A percentile compares a stretch with the other conserved stretches of the same genome.
These are phyloP conservation scores for Aphanocladium album DNA, from an alignment of 2,329 filamentous ascomycete species.

Conservation along the genomic window DNA sequence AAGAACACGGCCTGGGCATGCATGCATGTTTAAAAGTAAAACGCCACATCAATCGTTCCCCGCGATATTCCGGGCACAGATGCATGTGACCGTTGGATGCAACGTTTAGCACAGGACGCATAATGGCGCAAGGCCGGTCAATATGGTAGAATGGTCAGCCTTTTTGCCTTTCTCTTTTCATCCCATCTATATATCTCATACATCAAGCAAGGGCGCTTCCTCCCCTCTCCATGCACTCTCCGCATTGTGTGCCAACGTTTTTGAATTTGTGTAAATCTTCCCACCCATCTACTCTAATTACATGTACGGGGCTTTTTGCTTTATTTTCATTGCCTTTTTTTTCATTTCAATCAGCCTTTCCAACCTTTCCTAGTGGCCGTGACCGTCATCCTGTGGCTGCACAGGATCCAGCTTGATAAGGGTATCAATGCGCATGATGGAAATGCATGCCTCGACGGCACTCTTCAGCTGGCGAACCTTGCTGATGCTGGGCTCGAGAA, in stretches of 20 bases:
- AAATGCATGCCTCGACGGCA: constrained; percentile 96
- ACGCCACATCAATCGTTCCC: background rate
- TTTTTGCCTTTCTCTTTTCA: background rate
- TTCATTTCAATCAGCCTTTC: constrained; percentile 17
- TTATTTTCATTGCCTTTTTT: constrained; percentile 16
- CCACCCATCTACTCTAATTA: constrained; percentile 9
- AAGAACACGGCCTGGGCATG: background rate
- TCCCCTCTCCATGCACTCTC: background rate
- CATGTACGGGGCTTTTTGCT: constrained; percentile 10
- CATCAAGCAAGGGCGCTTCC: background rate
- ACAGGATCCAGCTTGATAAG: constrained; percentile 97
- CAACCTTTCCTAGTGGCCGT: constrained; percentile 61
- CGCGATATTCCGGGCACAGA: background rate
- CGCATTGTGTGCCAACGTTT: background rate
- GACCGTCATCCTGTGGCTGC: constrained; percentile 71
- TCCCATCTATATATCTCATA: constrained; percentile 7
- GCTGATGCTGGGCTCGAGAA: constrained; percentile 95
- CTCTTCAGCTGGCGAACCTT: constrained; percentile 98
- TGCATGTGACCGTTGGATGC: background rate
- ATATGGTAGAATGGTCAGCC: background rate
- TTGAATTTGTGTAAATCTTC: constrained; percentile 1
- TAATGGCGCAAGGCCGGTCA: background rate
- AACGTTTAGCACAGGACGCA: background rate
- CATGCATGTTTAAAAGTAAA: background rate
- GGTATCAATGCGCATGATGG: constrained; percentile 99